Conservation (phyloP, 2,329 filamentous ascomycete species). For the Neurospora crassa region DNA sequence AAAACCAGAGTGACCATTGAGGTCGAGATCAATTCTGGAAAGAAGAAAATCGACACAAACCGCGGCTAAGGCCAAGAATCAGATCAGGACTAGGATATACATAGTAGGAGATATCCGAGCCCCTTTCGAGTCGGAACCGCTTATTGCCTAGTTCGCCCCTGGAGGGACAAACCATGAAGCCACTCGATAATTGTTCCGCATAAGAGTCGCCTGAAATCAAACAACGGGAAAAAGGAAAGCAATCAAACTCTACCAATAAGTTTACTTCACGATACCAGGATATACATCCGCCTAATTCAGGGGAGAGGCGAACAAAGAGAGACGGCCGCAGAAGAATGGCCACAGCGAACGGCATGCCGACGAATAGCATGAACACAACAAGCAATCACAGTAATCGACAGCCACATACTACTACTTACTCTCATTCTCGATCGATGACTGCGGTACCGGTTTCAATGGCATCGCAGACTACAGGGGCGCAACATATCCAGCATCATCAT, state of each 20-base stretch:
- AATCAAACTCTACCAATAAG: not conserved
- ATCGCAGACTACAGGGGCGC: not conserved
- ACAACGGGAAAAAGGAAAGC: not conserved
- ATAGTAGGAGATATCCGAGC: not conserved
- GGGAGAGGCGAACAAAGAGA: not conserved
- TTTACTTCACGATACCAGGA: not conserved
- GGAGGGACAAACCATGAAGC: not conserved
- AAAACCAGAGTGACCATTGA: not conserved
- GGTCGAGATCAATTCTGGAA: not conserved
- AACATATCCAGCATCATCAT: not conserved
- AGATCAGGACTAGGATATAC: not conserved
- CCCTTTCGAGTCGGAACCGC: not conserved
- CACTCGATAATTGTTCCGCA: not conserved
- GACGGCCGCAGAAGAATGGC: not conserved
- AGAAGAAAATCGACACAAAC: not conserved
- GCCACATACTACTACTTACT: not conserved
- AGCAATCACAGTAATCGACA: not conserved
- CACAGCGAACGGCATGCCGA: not conserved
- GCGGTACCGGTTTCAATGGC: not conserved
- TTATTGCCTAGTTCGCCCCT: not conserved
- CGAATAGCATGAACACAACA: not conserved
- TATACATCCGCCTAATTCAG: not conserved
- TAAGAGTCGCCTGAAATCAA: not conserved
- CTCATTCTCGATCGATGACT: not conserved
- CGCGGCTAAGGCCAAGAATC: not conserved